These are phyloP conservation scores for Pythium volutum DNA, from an alignment of 352 stramenopile genomes.

Conservation along the genomic window DNA sequence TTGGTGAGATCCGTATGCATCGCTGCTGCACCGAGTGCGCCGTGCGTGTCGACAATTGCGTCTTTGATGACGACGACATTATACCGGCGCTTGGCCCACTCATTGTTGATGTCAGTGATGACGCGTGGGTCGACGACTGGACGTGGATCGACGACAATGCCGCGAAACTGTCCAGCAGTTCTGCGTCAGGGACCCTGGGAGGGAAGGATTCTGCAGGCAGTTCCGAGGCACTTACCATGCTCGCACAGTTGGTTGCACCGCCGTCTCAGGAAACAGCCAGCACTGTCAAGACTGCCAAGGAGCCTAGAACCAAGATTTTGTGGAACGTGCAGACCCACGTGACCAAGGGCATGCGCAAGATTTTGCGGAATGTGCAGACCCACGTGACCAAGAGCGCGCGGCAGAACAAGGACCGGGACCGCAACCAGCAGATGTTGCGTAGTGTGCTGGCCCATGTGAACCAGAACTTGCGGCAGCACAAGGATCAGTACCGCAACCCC, in stretches of 20 bases:
- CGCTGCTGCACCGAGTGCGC: constrained; percentile 53
- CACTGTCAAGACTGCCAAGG: constrained; percentile 30
- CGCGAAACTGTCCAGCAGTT: constrained; percentile 23
- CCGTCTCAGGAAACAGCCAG: constrained; percentile 27
- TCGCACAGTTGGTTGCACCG: constrained; percentile 39
- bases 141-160: constrained; percentile 28
- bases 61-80: constrained; percentile 61
- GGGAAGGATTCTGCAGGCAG: too few relatives aligned
- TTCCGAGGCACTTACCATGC: constrained; percentile 40
- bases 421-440: constrained; percentile 30
- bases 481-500: constrained; percentile 25
- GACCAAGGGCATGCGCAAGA: too few relatives aligned
- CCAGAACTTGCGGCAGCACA: constrained; percentile 30
- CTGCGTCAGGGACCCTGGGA: too few relatives aligned
- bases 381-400: too few relatives aligned
- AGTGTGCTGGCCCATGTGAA: constrained; percentile 42
- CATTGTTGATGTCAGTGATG: constrained; percentile 37
- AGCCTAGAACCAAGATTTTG: too few relatives aligned
- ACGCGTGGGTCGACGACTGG: constrained; percentile 38
- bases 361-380: too few relatives aligned
- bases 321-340: too few relatives aligned
- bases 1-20: constrained; percentile 47
- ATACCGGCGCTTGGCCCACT: constrained; percentile 38
- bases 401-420: too few relatives aligned
- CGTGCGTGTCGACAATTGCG: constrained; percentile 48